phyloP scores from a whole-genome alignment of 106 monocot genomes.

The Platanthera zijinensis region DNA sequence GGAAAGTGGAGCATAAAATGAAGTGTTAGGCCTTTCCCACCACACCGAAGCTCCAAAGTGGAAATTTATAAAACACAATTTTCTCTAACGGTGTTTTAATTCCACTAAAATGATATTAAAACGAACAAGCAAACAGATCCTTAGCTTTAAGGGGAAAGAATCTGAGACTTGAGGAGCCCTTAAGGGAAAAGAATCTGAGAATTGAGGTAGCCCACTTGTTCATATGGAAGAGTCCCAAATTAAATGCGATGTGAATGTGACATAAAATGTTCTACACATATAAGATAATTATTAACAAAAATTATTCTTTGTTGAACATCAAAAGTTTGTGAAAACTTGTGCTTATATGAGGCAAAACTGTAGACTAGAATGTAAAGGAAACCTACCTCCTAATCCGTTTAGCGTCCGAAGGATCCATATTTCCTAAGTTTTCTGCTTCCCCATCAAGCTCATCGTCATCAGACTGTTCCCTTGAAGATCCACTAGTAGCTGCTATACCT shows the following conservation, averaged over 20 bases:
- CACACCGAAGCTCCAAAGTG: too few species aligned
- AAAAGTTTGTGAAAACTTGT: background rate
- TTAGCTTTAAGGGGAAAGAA: background rate
- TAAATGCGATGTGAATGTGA: background rate
- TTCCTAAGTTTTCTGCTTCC: conserved; percentile 54
- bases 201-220: background rate
- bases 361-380: background rate
- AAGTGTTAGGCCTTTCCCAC: too few species aligned
- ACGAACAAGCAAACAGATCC: too few species aligned
- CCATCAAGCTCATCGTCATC: conserved; percentile 72
- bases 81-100: too few species aligned
- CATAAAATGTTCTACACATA: background rate
- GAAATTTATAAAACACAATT: too few species aligned
- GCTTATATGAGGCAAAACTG: background rate
- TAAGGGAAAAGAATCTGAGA: background rate
- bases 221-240: background rate
- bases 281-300: background rate
- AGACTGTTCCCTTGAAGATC: conserved; percentile 66
- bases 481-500: conserved; percentile 45
- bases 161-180: background rate
- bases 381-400: conserved; percentile 70
- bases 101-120: too few species aligned
- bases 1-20: too few species aligned
- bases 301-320: background rate
- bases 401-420: conserved; percentile 48